These are phyloP conservation scores for Leccinum imitatum DNA, from an alignment of 768 basidiomycete genomes.

Conservation along the genomic window DNA sequence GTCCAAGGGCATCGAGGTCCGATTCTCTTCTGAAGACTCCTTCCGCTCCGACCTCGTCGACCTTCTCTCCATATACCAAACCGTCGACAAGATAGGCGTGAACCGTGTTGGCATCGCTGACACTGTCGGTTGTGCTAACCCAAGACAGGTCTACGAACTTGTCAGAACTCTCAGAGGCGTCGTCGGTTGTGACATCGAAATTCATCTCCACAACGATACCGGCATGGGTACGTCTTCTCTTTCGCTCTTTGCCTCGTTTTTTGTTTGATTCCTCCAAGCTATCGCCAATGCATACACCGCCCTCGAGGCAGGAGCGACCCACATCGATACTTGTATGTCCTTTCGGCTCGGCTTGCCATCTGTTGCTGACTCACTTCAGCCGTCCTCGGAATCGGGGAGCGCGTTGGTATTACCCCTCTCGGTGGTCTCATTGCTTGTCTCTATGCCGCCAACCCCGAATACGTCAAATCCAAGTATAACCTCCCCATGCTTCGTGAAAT, in stretches of 20 bases:
- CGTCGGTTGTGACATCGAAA: slow-evolving; percentile 96
- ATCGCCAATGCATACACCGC: slow-evolving; percentile 99
- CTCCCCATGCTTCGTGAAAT: slow-evolving; percentile 96
- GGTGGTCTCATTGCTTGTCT: slow-evolving; percentile 96
- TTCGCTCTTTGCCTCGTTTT: neutral
- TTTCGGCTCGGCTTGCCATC: neutral
- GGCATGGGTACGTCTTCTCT: slow-evolving; percentile 69
- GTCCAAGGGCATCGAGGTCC: slow-evolving; percentile 98
- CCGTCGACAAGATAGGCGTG: slow-evolving; percentile 98
- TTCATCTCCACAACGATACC: slow-evolving; percentile 98
- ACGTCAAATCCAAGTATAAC: slow-evolving; percentile 99
- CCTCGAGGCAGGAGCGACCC: slow-evolving; percentile 97
- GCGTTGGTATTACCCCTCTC: slow-evolving; percentile 97
- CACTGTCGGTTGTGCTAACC: slow-evolving; percentile 98
- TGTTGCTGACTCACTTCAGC: slow-evolving; percentile 43
- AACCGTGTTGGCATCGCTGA: slow-evolving; percentile 99
- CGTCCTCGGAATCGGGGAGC: slow-evolving; percentile 96
- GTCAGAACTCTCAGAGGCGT: slow-evolving; percentile 95
- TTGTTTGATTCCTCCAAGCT: slow-evolving; percentile 44
- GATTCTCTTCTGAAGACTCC: slow-evolving; percentile 99
- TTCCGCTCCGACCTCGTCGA: slow-evolving; percentile 99
- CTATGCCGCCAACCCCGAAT: slow-evolving; percentile 96
- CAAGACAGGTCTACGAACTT: slow-evolving; percentile 97
- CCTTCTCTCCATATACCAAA: slow-evolving; percentile 97
- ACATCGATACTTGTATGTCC: slow-evolving; percentile 90